Evolutionary conservation across 2,329 filamentous ascomycete species (phyloP).

Genomic region (Neocatenulostroma microsporum): DNA sequence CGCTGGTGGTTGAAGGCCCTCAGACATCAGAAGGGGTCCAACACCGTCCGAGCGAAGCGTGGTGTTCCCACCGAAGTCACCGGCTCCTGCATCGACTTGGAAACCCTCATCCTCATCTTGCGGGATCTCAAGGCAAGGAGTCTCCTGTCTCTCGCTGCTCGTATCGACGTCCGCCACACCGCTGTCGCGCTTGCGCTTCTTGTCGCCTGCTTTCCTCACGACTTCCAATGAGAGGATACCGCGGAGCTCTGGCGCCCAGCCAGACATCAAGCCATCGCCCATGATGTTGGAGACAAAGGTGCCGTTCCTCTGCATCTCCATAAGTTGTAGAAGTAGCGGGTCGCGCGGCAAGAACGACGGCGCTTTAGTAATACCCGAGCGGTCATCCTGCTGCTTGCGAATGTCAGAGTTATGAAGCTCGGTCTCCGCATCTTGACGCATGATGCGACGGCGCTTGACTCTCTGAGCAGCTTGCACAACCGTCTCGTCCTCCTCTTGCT

Average conservation of each 20-base stretch:
- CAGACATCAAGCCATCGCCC: conserved; percentile 62
- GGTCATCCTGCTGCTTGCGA: conserved; percentile 77
- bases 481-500: conserved; percentile 39
- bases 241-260: conserved; percentile 86
- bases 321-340: conserved; percentile 73
- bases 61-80: conserved; percentile 23
- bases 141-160: conserved; percentile 30
- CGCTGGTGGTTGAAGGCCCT: conserved; percentile 16
- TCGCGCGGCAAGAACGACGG: conserved; percentile 80
- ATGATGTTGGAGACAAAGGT: conserved; percentile 84
- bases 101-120: conserved; percentile 26
- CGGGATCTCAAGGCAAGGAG: conserved; percentile 23
- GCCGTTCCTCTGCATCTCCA: conserved; percentile 86
- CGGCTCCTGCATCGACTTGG: conserved; percentile 22
- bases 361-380: conserved; percentile 75
- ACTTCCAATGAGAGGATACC: conserved; percentile 85
- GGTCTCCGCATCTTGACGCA: conserved; percentile 74
- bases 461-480: conserved; percentile 54
- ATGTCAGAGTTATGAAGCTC: conserved; percentile 70
- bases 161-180: conserved; percentile 61
- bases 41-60: conserved; percentile 14
- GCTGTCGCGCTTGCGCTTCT: conserved; percentile 90
- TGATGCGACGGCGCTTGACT: conserved; percentile 70
- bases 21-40: conserved; percentile 15
- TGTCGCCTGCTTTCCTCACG: conserved; percentile 65